These are phyloP conservation scores for Fusarium beomiforme DNA, from an alignment of 2,329 filamentous ascomycete species.

Conservation along the genomic window DNA sequence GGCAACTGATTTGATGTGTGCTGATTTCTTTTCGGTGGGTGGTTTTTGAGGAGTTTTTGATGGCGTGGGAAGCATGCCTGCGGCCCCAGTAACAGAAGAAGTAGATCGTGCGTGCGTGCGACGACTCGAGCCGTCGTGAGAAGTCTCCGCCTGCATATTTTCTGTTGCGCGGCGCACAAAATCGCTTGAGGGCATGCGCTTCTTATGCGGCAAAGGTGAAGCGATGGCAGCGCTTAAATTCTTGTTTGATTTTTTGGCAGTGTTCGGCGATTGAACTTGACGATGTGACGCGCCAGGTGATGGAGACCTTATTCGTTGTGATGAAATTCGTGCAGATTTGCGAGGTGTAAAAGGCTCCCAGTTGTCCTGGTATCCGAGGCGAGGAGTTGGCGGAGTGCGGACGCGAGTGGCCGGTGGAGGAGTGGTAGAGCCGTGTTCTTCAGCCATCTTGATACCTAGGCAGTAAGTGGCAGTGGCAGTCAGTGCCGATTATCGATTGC, in stretches of 20 bases:
- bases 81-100: slow-evolving; percentile 46
- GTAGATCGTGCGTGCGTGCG: slow-evolving; percentile 48
- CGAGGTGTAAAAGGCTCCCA: slow-evolving; percentile 80
- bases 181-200: slow-evolving; percentile 58
- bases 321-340: slow-evolving; percentile 73
- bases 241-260: slow-evolving; percentile 45
- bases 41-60: slow-evolving; percentile 80
- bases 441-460: slow-evolving; percentile 44
- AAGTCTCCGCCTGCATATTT: slow-evolving; percentile 55
- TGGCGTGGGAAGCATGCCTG: slow-evolving; percentile 78
- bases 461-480: slow-evolving; percentile 1
- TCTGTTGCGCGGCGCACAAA: slow-evolving; percentile 59
- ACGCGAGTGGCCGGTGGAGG: slow-evolving; percentile 69
- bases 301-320: slow-evolving; percentile 66
- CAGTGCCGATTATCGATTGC: slow-evolving; percentile 9
- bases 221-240: slow-evolving; percentile 47
- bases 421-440: slow-evolving; percentile 56
- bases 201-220: slow-evolving; percentile 61
- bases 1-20: slow-evolving; percentile 64
- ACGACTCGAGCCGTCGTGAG: slow-evolving; percentile 55
- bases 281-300: slow-evolving; percentile 58
- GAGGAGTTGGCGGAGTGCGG: slow-evolving; percentile 75
- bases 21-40: slow-evolving; percentile 59
- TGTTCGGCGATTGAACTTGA: slow-evolving; percentile 48
- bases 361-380: slow-evolving; percentile 72